phyloP scores from a whole-genome alignment of 163 green algal genomes.

The Trebouxia gelatinosa region DNA sequence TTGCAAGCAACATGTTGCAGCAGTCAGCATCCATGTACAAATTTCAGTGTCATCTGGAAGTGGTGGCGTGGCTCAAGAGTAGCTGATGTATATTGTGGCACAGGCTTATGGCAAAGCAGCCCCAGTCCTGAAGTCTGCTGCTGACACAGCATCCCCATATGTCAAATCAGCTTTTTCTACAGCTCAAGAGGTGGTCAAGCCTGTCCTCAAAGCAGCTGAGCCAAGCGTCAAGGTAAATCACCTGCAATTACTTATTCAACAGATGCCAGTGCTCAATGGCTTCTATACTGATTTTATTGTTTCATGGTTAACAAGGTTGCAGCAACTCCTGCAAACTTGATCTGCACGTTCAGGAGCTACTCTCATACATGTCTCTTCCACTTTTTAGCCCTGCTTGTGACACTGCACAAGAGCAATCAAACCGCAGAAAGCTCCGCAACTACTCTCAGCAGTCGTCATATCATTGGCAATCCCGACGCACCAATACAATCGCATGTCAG shows the following conservation, averaged over 20 bases:
- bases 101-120: slow-evolving; percentile 63
- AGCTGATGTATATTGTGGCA: no score
- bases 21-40: no score
- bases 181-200: slow-evolving; percentile 51
- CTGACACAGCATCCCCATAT: slow-evolving; percentile 59
- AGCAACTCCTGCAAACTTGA: background rate
- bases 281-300: background rate
- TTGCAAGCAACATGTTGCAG: no score
- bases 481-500: no score
- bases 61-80: no score
- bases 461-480: no score
- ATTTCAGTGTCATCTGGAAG: no score
- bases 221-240: slow-evolving; percentile 60
- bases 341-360: background rate
- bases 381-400: background rate
- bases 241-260: no score
- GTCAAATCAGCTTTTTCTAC: slow-evolving; percentile 55
- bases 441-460: no score
- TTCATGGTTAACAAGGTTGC: background rate
- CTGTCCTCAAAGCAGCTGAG: slow-evolving; percentile 54
- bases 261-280: background rate
- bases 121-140: slow-evolving; percentile 65
- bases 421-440: no score
- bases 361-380: background rate
- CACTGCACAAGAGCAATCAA: no score